phyloP scores from a whole-genome alignment of 352 stramenopile genomes.

The Pilasporangium apinafurcum region DNA sequence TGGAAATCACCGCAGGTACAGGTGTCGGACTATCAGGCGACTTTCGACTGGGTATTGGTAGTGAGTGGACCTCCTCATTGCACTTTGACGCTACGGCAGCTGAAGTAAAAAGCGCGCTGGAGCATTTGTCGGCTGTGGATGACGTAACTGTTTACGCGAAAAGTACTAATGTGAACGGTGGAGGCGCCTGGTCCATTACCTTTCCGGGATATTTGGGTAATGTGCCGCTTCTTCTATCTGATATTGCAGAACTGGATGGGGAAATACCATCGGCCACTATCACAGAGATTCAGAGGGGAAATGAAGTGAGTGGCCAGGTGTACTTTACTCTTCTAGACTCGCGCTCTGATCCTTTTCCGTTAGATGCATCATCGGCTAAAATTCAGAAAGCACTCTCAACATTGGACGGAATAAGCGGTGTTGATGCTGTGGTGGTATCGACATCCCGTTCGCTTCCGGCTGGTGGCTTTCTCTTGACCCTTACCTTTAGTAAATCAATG shows the following conservation, averaged over 20 bases:
- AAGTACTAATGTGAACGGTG: slow-evolving; percentile 15
- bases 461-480: slow-evolving; percentile 13
- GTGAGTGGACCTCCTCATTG: slow-evolving; percentile 19
- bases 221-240: slow-evolving; percentile 11
- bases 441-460: slow-evolving; percentile 6
- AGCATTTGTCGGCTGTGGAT: slow-evolving; percentile 9
- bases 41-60: slow-evolving; percentile 22
- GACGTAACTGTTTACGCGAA: slow-evolving; percentile 17
- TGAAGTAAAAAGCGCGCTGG: slow-evolving; percentile 23
- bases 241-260: slow-evolving; percentile 14
- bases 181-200: slow-evolving; percentile 31
- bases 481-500: slow-evolving; percentile 16
- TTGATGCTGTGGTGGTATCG: not conserved
- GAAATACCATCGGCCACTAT: slow-evolving; percentile 10
- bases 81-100: slow-evolving; percentile 12
- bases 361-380: slow-evolving; percentile 9
- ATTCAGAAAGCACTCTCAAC: slow-evolving; percentile 9
- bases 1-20: slow-evolving; percentile 20
- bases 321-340: slow-evolving; percentile 4
- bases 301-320: slow-evolving; percentile 20
- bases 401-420: not conserved
- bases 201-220: slow-evolving; percentile 29
- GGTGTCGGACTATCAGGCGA: slow-evolving; percentile 20
- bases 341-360: slow-evolving; percentile 10
- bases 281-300: slow-evolving; percentile 18